Conservation (phyloP, 345 rosid species). For the Arabidopsis arenosa region DNA sequence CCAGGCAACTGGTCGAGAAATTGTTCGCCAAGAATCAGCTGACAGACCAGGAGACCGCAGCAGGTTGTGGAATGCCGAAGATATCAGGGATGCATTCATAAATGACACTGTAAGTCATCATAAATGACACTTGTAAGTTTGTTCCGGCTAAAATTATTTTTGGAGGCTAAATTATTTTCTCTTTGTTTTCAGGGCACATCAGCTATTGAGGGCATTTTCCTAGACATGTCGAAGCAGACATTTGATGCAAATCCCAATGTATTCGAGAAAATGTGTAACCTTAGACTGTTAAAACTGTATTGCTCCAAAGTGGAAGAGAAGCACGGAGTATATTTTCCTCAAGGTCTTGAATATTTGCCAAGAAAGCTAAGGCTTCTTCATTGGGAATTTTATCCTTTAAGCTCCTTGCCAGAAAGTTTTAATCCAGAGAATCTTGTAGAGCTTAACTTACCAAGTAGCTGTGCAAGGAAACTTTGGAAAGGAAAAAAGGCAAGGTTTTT, state of each 20-base stretch:
- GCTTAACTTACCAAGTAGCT: slow-evolving; percentile 33
- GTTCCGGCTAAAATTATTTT: not conserved
- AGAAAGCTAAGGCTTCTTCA: slow-evolving; percentile 38
- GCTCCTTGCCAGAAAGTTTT: slow-evolving; percentile 42
- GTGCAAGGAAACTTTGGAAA: slow-evolving; percentile 40
- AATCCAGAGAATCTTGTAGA: slow-evolving; percentile 36
- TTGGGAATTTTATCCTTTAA: slow-evolving; percentile 42
- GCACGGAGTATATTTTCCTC: not conserved
- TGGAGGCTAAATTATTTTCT: not conserved
- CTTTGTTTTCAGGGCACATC: slow-evolving; percentile 44
- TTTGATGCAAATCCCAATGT: not conserved
- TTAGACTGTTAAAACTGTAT: slow-evolving; percentile 37
- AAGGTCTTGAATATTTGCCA: slow-evolving; percentile 34
- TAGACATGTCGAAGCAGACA: slow-evolving; percentile 12
- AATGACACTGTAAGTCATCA: slow-evolving; percentile 21
- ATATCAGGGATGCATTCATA: slow-evolving; percentile 30
- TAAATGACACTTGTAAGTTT: not conserved
- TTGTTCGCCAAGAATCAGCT: slow-evolving; percentile 37
- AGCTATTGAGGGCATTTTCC: slow-evolving; percentile 43
- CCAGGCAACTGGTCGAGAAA: slow-evolving; percentile 45
- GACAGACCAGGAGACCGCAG: slow-evolving; percentile 39
- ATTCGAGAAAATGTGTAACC: slow-evolving; percentile 36
- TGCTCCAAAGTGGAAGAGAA: not conserved
- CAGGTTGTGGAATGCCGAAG: slow-evolving; percentile 34
- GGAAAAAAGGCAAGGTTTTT: slow-evolving; percentile 29